Conservation (phyloP, 2,329 filamentous ascomycete genomes). For the Neoscytalidium dimidiatum region DNA sequence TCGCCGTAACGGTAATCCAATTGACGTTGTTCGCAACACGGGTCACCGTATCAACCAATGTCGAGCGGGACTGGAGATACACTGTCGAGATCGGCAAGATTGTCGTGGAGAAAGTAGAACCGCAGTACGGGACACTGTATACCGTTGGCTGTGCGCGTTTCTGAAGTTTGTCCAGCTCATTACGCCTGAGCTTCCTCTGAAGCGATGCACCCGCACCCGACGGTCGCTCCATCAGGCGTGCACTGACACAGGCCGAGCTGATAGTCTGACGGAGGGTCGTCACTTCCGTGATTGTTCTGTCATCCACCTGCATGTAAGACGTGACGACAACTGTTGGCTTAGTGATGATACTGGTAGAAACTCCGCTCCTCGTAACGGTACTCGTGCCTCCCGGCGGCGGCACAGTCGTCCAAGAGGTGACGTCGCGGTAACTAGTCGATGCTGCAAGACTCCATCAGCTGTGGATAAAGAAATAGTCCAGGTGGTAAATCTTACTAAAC, state of each 20-base stretch:
- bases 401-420: slow-evolving; percentile 10
- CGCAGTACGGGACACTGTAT: slow-evolving; percentile 9
- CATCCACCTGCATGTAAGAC: neutral
- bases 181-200: neutral
- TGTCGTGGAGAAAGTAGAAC: neutral
- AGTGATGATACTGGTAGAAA: slow-evolving; percentile 3
- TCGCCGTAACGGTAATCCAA: neutral
- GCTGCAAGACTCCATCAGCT: neutral
- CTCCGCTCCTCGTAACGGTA: neutral
- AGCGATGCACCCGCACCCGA: neutral
- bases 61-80: neutral
- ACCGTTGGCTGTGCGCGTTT: neutral
- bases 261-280: neutral
- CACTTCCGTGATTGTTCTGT: neutral
- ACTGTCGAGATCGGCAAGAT: slow-evolving; percentile 5
- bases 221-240: neutral
- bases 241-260: slow-evolving; percentile 2
- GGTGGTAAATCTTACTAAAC: neutral
- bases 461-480: neutral
- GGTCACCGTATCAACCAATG: slow-evolving; percentile 7
- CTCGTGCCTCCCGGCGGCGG: neutral
- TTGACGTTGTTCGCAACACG: slow-evolving; percentile 3
- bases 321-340: slow-evolving; percentile 5
- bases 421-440: neutral
- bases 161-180: neutral